These are phyloP conservation scores for Liriodendron chinense DNA, from an alignment of 164 flowering plant species.

Conservation along the genomic window DNA sequence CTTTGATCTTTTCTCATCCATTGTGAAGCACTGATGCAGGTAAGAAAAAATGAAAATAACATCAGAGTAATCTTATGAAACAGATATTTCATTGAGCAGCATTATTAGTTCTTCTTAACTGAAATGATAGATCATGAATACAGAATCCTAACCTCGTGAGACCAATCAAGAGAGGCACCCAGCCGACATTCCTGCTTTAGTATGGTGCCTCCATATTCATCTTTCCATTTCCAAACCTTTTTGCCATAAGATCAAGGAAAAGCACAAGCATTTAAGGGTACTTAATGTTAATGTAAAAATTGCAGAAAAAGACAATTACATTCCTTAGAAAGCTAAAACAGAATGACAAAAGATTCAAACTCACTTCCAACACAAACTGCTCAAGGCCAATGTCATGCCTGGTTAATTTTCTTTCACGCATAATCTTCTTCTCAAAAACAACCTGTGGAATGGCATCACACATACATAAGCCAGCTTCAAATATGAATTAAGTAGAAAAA, in stretches of 20 bases:
- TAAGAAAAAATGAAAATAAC: background rate
- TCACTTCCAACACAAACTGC: constrained; percentile 74
- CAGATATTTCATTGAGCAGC: background rate
- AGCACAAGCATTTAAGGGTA: background rate
- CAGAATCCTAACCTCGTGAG: constrained; percentile 71
- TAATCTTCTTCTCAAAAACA: constrained; percentile 92
- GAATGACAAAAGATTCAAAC: constrained; percentile 21
- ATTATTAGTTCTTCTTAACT: no score
- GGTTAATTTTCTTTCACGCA: constrained; percentile 74
- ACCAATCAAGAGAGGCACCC: constrained; percentile 99
- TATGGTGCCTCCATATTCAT: constrained; percentile 81
- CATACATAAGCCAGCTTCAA: constrained; percentile 5
- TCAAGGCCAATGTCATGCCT: constrained; percentile 96
- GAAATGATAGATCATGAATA: background rate
- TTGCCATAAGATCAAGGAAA: constrained; percentile 13
- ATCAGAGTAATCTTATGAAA: background rate
- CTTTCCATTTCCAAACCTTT: constrained; percentile 98
- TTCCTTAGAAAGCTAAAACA: background rate
- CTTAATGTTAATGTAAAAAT: background rate
- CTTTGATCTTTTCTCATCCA: constrained; percentile 86
- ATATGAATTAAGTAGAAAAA: no score
- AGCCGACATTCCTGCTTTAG: constrained; percentile 71
- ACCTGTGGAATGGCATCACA: constrained; percentile 48
- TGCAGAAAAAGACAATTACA: background rate
- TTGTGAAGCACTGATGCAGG: constrained; percentile 72